Conservation (phyloP, 768 basidiomycete genomes). For the Suillus decipiens region DNA sequence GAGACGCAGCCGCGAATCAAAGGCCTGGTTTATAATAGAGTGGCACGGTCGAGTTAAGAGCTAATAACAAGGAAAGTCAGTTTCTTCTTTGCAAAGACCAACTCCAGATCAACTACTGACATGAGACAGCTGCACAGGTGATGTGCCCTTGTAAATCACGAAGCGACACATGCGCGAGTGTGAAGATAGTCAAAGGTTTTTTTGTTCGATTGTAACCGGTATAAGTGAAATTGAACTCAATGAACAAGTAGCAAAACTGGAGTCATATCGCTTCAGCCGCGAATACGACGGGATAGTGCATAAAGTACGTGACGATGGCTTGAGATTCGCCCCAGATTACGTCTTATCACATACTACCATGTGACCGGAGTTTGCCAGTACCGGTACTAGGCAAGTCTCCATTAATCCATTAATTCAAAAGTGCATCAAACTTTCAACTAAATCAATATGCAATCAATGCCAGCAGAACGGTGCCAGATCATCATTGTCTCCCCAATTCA, state of each 20-base stretch:
- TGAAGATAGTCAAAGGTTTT: background rate
- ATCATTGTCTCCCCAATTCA: too few relatives aligned
- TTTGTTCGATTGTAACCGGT: background rate
- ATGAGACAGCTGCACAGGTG: constrained; percentile 90
- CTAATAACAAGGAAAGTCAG: constrained; percentile 34
- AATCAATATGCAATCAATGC: background rate
- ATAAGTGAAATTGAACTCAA: background rate
- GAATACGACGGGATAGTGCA: background rate
- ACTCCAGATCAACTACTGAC: constrained; percentile 38
- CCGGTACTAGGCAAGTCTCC: too few relatives aligned
- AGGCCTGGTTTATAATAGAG: constrained; percentile 96
- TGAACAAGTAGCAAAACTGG: constrained; percentile 3
- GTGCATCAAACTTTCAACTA: background rate
- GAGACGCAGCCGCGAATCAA: constrained; percentile 87
- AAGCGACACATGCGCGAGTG: constrained; percentile 74
- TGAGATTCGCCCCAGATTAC: constrained; percentile 23
- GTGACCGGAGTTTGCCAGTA: constrained; percentile 7
- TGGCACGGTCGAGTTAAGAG: constrained; percentile 93
- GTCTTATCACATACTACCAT: constrained; percentile 21
- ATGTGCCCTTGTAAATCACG: constrained; percentile 94
- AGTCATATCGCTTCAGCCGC: constrained; percentile 16
- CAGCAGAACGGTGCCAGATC: background rate
- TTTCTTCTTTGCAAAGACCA: background rate
- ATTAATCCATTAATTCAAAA: too few relatives aligned
- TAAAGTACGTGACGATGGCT: constrained; percentile 2